Evolutionary conservation across 2,329 filamentous ascomycete genomes (phyloP), one percentile per base, ranked within the genome.

Genomic region (Ophiocordyceps camponoti-floridani): DNA sequence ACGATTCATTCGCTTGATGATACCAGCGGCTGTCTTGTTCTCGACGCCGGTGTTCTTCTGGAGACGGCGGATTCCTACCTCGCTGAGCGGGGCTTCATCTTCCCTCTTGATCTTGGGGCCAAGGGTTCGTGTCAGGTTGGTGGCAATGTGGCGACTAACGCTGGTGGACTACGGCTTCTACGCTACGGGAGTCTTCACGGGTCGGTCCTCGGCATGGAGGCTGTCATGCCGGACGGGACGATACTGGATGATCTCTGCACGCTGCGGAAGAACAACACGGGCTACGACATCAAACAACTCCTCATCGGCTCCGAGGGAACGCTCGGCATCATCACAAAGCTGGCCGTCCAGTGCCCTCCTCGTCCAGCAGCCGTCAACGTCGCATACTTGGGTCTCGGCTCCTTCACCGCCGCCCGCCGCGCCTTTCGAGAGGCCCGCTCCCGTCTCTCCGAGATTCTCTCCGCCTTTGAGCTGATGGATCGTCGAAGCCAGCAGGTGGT

Each of bases 401-500:
- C 83, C 38, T 98, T 84, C 61, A 87, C 94, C 42, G 81, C 94
- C 59, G 85, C 86, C 12, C 85, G 91, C 57, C 66, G 74, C 53
- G 86, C 89, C 1, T 98, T 91, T 70, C 73, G 77, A 41, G 84
- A 89, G 61, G 89, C 91, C 45, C 96, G 95, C 69, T 70, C 72
- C 37, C 84, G 94, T 59, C 76, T 98, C 1, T 86, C 83, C 1
- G 91, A 98, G 65, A 96, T 98, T 54, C 73, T 98, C 4, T 96
- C 89, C 3, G 91, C 91, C 0, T 98, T 98, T 58, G 91, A 98
- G 67, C 72, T 98, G 50, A 98, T 98, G 89, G 91, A 98, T 54
- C 77, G 75, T 16, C 71, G 77, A 50, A 89, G 79, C 49, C 91
- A 96, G 64, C 69, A 77, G 49, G 67, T 94, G 37, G 85, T 94